Evolutionary conservation across 306 rosid genomes (phyloP).

Genomic region (Sicyos edulis): DNA sequence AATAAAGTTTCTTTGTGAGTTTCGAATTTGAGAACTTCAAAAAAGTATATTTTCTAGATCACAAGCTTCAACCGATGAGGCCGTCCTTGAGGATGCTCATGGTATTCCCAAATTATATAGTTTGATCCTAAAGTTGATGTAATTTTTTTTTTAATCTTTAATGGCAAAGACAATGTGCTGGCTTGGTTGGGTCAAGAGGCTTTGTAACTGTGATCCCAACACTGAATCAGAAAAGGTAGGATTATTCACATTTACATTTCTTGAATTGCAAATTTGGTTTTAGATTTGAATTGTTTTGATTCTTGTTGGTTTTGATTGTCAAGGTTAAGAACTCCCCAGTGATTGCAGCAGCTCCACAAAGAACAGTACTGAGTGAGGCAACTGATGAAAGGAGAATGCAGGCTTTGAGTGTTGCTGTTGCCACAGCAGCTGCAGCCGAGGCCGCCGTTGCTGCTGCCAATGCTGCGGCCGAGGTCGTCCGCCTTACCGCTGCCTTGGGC

Average conservation of each 20-base stretch:
- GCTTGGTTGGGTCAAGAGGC: slow-evolving; percentile 68
- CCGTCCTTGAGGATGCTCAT: not conserved
- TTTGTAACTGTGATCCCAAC: slow-evolving; percentile 44
- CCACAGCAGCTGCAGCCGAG: slow-evolving; percentile 79
- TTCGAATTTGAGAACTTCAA: too few species aligned
- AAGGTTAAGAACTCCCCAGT: slow-evolving; percentile 40
- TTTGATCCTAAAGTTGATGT: slow-evolving; percentile 25
- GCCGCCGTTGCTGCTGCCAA: slow-evolving; percentile 86
- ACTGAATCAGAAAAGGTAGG: slow-evolving; percentile 34
- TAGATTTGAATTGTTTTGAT: not conserved
- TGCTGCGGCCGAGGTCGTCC: slow-evolving; percentile 86
- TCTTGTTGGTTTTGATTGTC: not conserved
- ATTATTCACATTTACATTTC: not conserved
- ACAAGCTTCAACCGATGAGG: too few species aligned
- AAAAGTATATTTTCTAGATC: too few species aligned
- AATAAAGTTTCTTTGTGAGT: too few species aligned
- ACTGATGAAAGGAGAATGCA: slow-evolving; percentile 66
- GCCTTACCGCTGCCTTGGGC: slow-evolving; percentile 42
- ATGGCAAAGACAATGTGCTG: slow-evolving; percentile 60
- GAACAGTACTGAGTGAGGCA: slow-evolving; percentile 42
- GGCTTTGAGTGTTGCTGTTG: slow-evolving; percentile 71
- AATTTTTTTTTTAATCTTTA: slow-evolving; percentile 22
- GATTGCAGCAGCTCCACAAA: slow-evolving; percentile 41
- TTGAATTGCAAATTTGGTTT: not conserved
- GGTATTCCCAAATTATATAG: not conserved